phyloP scores from a whole-genome alignment of 768 basidiomycete species.

The Daedaleopsis sinensis region DNA sequence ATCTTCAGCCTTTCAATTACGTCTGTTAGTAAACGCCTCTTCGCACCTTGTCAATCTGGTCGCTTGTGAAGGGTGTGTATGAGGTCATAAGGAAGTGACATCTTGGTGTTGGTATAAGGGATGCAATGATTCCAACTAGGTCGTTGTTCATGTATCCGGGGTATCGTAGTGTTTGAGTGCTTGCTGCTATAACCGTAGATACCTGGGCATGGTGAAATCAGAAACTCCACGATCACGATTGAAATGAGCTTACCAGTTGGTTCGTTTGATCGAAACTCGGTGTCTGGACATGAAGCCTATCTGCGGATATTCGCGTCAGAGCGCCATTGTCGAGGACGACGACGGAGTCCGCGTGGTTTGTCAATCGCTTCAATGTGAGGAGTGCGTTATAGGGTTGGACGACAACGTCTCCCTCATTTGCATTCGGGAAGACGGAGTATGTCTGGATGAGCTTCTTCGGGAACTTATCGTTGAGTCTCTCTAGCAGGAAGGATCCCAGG shows the following conservation, averaged over 20 bases:
- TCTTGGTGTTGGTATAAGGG: conserved; percentile 93
- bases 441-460: conserved; percentile 99
- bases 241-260: conserved; percentile 62
- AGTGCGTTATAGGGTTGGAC: conserved; percentile 98
- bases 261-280: conserved; percentile 92
- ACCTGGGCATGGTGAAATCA: conserved; percentile 52
- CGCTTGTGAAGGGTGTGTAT: conserved; percentile 97
- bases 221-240: not conserved
- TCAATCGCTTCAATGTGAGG: conserved; percentile 88
- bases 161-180: conserved; percentile 95
- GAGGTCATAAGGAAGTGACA: conserved; percentile 99
- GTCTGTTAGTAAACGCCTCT: not conserved
- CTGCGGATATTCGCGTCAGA: conserved; percentile 88
- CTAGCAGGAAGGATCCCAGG: conserved; percentile 95
- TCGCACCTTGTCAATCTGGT: conserved; percentile 89
- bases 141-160: conserved; percentile 99
- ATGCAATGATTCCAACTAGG: conserved; percentile 94
- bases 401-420: conserved; percentile 92
- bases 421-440: conserved; percentile 97
- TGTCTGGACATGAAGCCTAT: conserved; percentile 86
- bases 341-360: conserved; percentile 96
- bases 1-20: not conserved
- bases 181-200: conserved; percentile 96
- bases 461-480: conserved; percentile 95
- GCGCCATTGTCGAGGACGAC: conserved; percentile 98